These are phyloP conservation scores for Astrothelium macrocarpum DNA, from an alignment of 495 filamentous ascomycete genomes.

Conservation along the genomic window DNA sequence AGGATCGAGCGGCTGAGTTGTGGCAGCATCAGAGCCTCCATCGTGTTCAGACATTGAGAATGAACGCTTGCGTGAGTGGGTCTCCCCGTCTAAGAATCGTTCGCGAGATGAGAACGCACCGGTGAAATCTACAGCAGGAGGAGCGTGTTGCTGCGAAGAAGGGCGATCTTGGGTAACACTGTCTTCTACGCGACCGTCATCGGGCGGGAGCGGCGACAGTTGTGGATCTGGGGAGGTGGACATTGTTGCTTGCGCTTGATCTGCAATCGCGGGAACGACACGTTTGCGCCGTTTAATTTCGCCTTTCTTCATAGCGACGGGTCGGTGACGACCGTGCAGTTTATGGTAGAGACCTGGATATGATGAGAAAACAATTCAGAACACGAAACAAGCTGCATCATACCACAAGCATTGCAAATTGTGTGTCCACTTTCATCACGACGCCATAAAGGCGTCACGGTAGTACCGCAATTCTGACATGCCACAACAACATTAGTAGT, in stretches of 20 bases:
- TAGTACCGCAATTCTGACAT: slow-evolving; percentile 96
- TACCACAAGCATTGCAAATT: slow-evolving; percentile 98
- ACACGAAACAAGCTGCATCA: slow-evolving; percentile 28
- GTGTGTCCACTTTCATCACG: slow-evolving; percentile 92
- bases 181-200: slow-evolving; percentile 17
- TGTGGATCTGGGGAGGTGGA: background rate
- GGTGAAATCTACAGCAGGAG: slow-evolving; percentile 12
- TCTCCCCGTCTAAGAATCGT: background rate
- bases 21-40: background rate
- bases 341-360: slow-evolving; percentile 88
- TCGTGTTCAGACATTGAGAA: slow-evolving; percentile 25
- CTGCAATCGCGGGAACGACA: slow-evolving; percentile 73
- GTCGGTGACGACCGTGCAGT: slow-evolving; percentile 84
- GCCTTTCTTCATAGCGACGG: slow-evolving; percentile 93
- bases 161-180: slow-evolving; percentile 8
- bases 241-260: slow-evolving; percentile 28
- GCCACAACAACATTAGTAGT: slow-evolving; percentile 69
- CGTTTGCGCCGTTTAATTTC: slow-evolving; percentile 94
- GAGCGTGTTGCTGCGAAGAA: slow-evolving; percentile 11
- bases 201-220: slow-evolving; percentile 24
- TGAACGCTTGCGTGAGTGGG: slow-evolving; percentile 21
- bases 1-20: background rate
- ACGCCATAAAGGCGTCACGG: slow-evolving; percentile 92
- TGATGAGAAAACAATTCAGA: slow-evolving; percentile 8
- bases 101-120: slow-evolving; percentile 9